Evolutionary conservation across 331 rosid species (phyloP), one percentile per base, ranked within the genome.

Genomic region (Dryas integrifolia): DNA sequence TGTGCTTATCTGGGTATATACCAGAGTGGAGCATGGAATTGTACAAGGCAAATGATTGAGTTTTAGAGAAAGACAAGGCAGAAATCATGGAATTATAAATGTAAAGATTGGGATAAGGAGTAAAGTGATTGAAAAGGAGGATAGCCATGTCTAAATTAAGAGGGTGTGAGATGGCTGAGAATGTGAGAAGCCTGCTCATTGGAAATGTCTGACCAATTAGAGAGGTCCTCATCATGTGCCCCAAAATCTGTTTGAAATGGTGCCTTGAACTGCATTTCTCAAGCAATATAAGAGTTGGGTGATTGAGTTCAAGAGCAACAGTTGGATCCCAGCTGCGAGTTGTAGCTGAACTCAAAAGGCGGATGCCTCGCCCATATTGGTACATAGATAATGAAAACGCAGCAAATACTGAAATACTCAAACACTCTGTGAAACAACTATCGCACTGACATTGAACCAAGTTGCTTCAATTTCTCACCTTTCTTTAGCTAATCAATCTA

Each of bases 141-240:
- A 69, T 39, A 0, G 89, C 89, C 70, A 83, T 77, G 78, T 79
- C 89, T 47, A 83, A 64, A 69, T 85, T 79, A 58, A 85, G 81
- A 40, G 86, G 88, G 71, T 81, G 73, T 40, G 92, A 74, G 74
- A 79, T 72, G 11, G 89, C 89, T 5, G 88, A 88, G 72, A 83
- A 88, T 11, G 82, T 72, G 7, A 88, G 83, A 65, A 85, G 86
- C 77, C 92, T 81, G 82, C 92, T 88, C 89, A 88, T 83, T 3
- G 89, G 89, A 82, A 88, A 88, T 49, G 89, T 85, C 68, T 72
- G 78, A 21, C 89, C 85, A 13, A 83, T 69, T 35, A 85, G 84
- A 73, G 76, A 69, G 67, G 48, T 58, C 65, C 88, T 88, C 88
- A 85, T 88, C 61, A 83, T 77, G 52, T 85, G 83, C 12, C 85